Evolutionary conservation across 2,329 filamentous ascomycete species (phyloP).

Genomic region (Penicillium italicum): DNA sequence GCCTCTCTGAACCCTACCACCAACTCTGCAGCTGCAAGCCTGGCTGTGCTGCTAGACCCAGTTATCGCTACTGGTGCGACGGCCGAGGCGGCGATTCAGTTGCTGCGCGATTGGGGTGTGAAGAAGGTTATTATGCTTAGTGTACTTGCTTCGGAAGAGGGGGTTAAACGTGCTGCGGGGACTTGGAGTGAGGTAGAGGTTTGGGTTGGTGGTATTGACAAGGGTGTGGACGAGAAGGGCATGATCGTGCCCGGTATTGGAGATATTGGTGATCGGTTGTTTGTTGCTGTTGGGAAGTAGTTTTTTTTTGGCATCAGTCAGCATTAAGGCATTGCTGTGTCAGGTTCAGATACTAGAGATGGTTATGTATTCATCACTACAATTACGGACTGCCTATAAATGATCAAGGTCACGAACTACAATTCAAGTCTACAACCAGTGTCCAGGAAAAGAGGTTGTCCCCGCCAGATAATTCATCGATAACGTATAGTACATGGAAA

Average conservation of each 20-base stretch:
- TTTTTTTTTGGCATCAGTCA: background rate
- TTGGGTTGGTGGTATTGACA: conserved; percentile 78
- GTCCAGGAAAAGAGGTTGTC: conserved; percentile 3
- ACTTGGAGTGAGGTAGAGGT: conserved; percentile 69
- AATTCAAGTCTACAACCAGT: background rate
- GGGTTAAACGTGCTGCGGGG: conserved; percentile 66
- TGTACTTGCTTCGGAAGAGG: conserved; percentile 68
- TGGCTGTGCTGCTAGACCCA: conserved; percentile 85
- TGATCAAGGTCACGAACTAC: no score
- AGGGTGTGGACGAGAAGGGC: conserved; percentile 65
- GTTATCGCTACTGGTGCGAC: conserved; percentile 93
- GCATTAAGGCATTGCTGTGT: background rate
- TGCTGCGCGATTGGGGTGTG: conserved; percentile 88
- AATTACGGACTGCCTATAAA: background rate
- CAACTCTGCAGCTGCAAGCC: conserved; percentile 48
- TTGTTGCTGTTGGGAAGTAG: conserved; percentile 81
- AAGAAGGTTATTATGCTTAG: conserved; percentile 71
- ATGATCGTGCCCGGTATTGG: conserved; percentile 91
- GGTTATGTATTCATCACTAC: background rate
- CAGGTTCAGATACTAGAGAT: background rate
- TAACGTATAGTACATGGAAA: conserved; percentile 42
- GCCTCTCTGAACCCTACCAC: conserved; percentile 20
- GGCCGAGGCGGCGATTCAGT: conserved; percentile 82
- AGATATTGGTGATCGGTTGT: conserved; percentile 86
- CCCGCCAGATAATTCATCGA: conserved; percentile 34